Evolutionary conservation across 1,284 basidiomycete species (phyloP).

Genomic region (Volvariella volvacea): DNA sequence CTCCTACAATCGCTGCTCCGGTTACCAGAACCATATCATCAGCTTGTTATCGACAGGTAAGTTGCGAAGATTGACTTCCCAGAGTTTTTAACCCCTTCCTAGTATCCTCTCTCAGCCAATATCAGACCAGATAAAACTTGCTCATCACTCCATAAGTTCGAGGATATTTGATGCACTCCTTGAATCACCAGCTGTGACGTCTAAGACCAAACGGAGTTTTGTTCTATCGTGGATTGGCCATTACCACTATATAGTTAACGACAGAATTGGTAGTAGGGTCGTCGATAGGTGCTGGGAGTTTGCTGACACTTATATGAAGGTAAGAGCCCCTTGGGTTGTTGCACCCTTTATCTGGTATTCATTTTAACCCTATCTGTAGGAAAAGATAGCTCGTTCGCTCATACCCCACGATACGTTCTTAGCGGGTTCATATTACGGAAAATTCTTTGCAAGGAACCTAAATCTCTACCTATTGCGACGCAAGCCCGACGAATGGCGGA

Average conservation of each 20-base stretch:
- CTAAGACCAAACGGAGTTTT: slow-evolving; percentile 65
- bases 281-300: slow-evolving; percentile 83
- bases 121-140: slow-evolving; percentile 58
- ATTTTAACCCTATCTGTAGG: slow-evolving; percentile 36
- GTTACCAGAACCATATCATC: slow-evolving; percentile 59
- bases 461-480: slow-evolving; percentile 76
- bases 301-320: slow-evolving; percentile 87
- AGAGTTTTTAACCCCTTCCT: not conserved
- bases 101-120: slow-evolving; percentile 59
- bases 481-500: slow-evolving; percentile 79
- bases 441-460: slow-evolving; percentile 77
- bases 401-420: slow-evolving; percentile 66
- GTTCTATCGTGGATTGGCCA: slow-evolving; percentile 70
- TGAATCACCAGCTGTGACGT: slow-evolving; percentile 58
- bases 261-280: slow-evolving; percentile 83
- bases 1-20: slow-evolving; percentile 77
- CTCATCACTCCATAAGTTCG: slow-evolving; percentile 71
- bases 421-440: slow-evolving; percentile 75
- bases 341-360: not conserved
- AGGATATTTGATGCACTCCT: slow-evolving; percentile 78
- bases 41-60: slow-evolving; percentile 64
- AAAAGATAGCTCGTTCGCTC: slow-evolving; percentile 83
- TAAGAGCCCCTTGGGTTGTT: slow-evolving; percentile 26
- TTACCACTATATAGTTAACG: slow-evolving; percentile 75
- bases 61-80: slow-evolving; percentile 9